Conservation (phyloP, 768 basidiomycete genomes). For the Dendrothele bispora region DNA sequence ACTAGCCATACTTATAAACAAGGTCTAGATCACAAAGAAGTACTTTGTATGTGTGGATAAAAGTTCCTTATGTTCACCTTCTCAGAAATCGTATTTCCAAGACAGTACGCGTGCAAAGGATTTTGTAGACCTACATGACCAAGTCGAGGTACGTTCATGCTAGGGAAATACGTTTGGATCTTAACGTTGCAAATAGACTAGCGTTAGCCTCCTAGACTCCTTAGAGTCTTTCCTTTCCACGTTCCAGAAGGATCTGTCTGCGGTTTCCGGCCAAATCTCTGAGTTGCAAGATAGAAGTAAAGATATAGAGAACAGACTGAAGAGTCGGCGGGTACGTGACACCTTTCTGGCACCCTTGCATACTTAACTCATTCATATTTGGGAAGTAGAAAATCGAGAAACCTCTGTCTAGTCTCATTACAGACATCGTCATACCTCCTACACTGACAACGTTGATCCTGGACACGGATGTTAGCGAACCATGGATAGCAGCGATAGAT, state of each 20-base stretch:
- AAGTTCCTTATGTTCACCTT: too few relatives aligned
- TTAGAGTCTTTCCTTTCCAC: conserved; percentile 91
- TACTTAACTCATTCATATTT: conserved; percentile 6
- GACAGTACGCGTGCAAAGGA: conserved; percentile 46
- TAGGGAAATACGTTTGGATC: background rate
- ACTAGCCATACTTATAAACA: too few relatives aligned
- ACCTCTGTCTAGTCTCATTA: conserved; percentile 78
- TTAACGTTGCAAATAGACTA: conserved; percentile 55
- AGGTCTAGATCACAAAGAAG: too few relatives aligned
- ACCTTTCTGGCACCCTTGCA: background rate
- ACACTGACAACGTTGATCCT: conserved; percentile 72
- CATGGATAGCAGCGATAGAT: conserved; percentile 83
- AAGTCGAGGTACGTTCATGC: conserved; percentile 66
- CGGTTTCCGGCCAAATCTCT: conserved; percentile 94
- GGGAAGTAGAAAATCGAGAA: conserved; percentile 79
- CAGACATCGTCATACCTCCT: conserved; percentile 83
- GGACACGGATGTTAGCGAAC: conserved; percentile 81
- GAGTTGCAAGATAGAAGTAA: conserved; percentile 90
- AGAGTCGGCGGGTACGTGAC: conserved; percentile 71
- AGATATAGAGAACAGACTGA: conserved; percentile 85
- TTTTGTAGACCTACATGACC: conserved; percentile 86
- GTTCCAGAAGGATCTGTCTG: conserved; percentile 91
- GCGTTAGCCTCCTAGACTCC: conserved; percentile 80
- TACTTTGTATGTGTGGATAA: conserved; percentile 3
- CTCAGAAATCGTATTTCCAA: too few relatives aligned